Evolutionary conservation across 1,284 basidiomycete species (phyloP).

Genomic region (Somion occarium): DNA sequence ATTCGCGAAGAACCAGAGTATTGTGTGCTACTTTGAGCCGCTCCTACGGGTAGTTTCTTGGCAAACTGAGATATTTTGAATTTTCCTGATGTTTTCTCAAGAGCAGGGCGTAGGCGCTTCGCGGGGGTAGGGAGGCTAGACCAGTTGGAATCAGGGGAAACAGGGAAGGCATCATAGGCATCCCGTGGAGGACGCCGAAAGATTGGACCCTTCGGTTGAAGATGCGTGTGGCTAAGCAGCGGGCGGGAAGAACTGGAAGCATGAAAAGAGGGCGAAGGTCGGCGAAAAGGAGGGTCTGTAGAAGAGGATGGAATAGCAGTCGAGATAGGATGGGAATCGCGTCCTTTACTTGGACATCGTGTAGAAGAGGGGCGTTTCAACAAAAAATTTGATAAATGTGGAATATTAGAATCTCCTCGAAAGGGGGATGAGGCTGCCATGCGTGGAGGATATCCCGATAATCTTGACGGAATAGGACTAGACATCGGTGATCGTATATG

Average conservation of each 20-base stretch:
- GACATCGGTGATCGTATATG: background rate
- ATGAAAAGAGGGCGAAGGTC: too few relatives aligned
- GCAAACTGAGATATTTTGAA: background rate
- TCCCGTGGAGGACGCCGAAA: constrained; percentile 4
- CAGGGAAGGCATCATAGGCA: constrained; percentile 12
- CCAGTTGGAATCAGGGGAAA: constrained; percentile 15
- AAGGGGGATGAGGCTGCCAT: background rate
- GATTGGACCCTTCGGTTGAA: too few relatives aligned
- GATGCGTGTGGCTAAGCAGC: too few relatives aligned
- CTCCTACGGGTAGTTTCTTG: background rate
- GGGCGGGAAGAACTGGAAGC: too few relatives aligned
- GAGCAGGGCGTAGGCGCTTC: background rate
- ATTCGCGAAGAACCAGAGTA: background rate
- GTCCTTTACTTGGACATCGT: too few relatives aligned
- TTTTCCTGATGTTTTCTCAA: background rate
- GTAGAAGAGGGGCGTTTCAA: too few relatives aligned
- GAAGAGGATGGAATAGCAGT: too few relatives aligned
- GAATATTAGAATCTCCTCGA: too few relatives aligned
- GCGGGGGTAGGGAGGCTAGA: constrained; percentile 8
- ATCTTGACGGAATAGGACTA: background rate
- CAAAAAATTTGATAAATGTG: too few relatives aligned
- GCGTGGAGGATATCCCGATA: background rate
- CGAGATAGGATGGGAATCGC: too few relatives aligned
- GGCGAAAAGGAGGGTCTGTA: too few relatives aligned
- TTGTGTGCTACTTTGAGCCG: background rate